Conservation (phyloP, 169 alveolate genomes). For the Plasmodium blacklocki region DNA sequence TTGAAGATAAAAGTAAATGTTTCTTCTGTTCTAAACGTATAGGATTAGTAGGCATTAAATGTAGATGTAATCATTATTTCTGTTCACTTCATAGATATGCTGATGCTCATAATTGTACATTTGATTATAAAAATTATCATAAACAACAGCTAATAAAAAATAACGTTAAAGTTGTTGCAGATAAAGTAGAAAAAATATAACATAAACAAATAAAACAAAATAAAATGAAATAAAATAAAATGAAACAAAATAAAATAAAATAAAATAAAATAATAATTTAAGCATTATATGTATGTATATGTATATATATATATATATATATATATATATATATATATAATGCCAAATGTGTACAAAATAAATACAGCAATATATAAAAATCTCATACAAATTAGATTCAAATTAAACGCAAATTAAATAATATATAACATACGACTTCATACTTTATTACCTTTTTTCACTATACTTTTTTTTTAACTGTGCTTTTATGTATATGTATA, state of each 20-base stretch:
- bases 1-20: conserved; percentile 87
- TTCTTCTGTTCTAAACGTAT: conserved; percentile 90
- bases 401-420: too few species aligned
- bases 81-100: conserved; percentile 95
- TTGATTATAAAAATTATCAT: conserved; percentile 91
- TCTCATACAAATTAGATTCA: not conserved
- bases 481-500: not conserved
- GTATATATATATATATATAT: not conserved
- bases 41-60: conserved; percentile 93
- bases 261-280: conserved; percentile 1
- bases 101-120: conserved; percentile 93
- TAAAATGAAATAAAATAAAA: conserved; percentile 18
- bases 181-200: conserved; percentile 91
- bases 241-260: conserved; percentile 44
- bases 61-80: conserved; percentile 93
- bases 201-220: conserved; percentile 10
- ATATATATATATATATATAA: conserved; percentile 1
- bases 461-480: not conserved
- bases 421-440: not conserved
- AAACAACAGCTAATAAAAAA: conserved; percentile 90
- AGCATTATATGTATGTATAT: conserved; percentile 10
- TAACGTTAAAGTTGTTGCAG: conserved; percentile 92
- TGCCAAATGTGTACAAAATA: not conserved
- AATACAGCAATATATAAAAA: conserved; percentile 2
- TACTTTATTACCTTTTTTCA: conserved; percentile 1